A percentile compares a stretch with the other conserved stretches of the same genome.
phyloP scores from a whole-genome alignment of 345 rosid genomes.

The Eucalyptus leucophloia region DNA sequence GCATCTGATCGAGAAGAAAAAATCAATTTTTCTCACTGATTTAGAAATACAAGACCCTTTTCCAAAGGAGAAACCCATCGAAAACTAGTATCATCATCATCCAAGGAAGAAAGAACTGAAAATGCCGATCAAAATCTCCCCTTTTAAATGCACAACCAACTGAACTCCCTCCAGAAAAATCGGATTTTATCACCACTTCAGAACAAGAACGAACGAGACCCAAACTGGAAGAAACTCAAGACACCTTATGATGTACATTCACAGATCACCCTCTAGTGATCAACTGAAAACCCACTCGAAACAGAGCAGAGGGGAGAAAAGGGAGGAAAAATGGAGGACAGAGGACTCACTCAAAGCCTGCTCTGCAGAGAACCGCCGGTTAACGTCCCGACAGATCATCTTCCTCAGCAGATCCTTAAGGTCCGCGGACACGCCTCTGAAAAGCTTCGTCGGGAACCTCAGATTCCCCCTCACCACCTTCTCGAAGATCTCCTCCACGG shows the following conservation, averaged over 20 bases:
- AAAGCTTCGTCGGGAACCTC: conserved; percentile 53
- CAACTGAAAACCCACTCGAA: not conserved
- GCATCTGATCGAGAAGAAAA: not conserved
- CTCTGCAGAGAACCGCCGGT: conserved; percentile 60
- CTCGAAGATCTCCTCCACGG: conserved; percentile 58
- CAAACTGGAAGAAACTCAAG: not conserved
- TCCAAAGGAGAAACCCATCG: not conserved
- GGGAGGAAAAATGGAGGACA: not conserved
- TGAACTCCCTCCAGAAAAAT: not conserved
- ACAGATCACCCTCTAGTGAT: not conserved
- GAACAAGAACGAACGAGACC: not conserved
- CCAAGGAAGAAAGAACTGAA: not conserved
- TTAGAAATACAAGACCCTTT: not conserved
- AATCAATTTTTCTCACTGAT: not conserved
- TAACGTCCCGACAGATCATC: conserved; percentile 74
- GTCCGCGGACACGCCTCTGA: conserved; percentile 34
- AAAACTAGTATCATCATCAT: not conserved
- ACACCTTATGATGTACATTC: not conserved
- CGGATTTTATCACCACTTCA: not conserved
- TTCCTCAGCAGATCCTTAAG: conserved; percentile 74
- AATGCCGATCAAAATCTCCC: not conserved
- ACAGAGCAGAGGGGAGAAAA: not conserved
- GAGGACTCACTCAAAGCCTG: conserved; percentile 61
- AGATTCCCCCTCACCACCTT: conserved; percentile 60
- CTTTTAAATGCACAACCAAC: not conserved